phyloP scores from a whole-genome alignment of 2,329 filamentous ascomycete species.

The Ophiostoma triangulosporum region DNA sequence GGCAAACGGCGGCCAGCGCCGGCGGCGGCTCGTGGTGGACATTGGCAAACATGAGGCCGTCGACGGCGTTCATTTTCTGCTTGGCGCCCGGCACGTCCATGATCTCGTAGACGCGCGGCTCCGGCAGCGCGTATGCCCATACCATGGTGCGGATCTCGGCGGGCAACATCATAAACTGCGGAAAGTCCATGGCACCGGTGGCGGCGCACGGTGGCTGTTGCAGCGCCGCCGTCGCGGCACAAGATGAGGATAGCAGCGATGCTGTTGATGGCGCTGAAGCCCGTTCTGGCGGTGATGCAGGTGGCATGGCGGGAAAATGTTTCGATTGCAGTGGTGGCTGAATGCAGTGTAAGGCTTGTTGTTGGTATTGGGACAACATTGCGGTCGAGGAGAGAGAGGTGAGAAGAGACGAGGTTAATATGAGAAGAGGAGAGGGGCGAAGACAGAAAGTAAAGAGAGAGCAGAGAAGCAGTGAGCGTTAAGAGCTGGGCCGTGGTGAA shows the following conservation, averaged over 20 bases:
- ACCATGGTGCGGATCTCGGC: constrained; percentile 32
- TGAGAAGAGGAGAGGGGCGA: background rate
- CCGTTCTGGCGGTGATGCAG: background rate
- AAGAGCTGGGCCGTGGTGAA: constrained; percentile 4
- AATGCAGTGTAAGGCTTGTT: constrained; percentile 5
- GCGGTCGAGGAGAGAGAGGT: background rate
- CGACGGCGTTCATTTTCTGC: constrained; percentile 25
- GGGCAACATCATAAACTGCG: constrained; percentile 24
- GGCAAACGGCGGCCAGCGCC: constrained; percentile 29
- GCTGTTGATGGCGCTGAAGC: background rate
- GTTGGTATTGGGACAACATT: constrained; percentile 5
- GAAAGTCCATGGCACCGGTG: constrained; percentile 15
- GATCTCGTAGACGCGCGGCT: constrained; percentile 32
- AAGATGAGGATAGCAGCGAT: background rate
- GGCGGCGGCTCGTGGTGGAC: constrained; percentile 31
- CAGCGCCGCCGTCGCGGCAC: background rate
- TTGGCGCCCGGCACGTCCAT: constrained; percentile 30
- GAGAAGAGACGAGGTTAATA: too few species aligned
- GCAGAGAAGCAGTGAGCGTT: background rate
- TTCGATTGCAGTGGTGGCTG: background rate
- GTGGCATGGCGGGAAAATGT: background rate
- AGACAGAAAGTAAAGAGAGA: background rate
- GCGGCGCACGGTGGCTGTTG: background rate
- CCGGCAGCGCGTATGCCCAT: constrained; percentile 32
- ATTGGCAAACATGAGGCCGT: constrained; percentile 34